phyloP scores from a whole-genome alignment of 805 yeast genomes.

The Cyberlindnera saturnus region DNA sequence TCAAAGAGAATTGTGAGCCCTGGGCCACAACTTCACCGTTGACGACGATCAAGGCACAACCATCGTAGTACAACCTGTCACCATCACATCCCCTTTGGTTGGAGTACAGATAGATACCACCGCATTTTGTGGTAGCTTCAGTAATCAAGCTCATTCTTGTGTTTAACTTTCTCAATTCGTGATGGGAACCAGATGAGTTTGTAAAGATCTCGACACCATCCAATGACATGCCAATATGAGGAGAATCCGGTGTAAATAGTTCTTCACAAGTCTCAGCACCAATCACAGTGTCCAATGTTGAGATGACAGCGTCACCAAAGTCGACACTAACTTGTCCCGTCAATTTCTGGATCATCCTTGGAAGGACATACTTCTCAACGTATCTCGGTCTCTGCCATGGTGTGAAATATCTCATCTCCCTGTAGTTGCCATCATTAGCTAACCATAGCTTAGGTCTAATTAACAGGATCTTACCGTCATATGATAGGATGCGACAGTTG shows the following conservation, averaged over 20 bases:
- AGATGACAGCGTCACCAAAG: slow-evolving; percentile 88
- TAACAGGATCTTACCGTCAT: slow-evolving; percentile 70
- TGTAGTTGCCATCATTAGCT: slow-evolving; percentile 96
- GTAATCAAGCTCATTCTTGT: slow-evolving; percentile 78
- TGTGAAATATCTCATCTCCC: slow-evolving; percentile 95
- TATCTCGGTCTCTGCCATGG: slow-evolving; percentile 85
- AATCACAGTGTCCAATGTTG: slow-evolving; percentile 77
- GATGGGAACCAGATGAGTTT: slow-evolving; percentile 97
- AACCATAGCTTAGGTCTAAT: slow-evolving; percentile 91
- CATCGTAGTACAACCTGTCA: slow-evolving; percentile 93
- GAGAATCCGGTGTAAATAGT: slow-evolving; percentile 91
- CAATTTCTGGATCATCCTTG: slow-evolving; percentile 56
- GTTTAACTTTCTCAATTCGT: slow-evolving; percentile 85
- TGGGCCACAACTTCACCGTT: slow-evolving; percentile 92
- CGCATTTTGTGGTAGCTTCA: slow-evolving; percentile 93
- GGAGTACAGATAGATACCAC: slow-evolving; percentile 89
- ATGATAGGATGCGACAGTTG: slow-evolving; percentile 83
- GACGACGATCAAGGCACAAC: slow-evolving; percentile 90
- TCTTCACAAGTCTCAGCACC: slow-evolving; percentile 99
- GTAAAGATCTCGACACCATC: slow-evolving; percentile 98
- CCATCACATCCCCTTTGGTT: slow-evolving; percentile 99
- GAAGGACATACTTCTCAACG: slow-evolving; percentile 69
- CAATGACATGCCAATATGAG: slow-evolving; percentile 84
- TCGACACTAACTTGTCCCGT: slow-evolving; percentile 65
- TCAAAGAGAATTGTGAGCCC: slow-evolving; percentile 82